phyloP scores from a whole-genome alignment of 805 yeast species.

The Wickerhamomyces chaumierensis region DNA sequence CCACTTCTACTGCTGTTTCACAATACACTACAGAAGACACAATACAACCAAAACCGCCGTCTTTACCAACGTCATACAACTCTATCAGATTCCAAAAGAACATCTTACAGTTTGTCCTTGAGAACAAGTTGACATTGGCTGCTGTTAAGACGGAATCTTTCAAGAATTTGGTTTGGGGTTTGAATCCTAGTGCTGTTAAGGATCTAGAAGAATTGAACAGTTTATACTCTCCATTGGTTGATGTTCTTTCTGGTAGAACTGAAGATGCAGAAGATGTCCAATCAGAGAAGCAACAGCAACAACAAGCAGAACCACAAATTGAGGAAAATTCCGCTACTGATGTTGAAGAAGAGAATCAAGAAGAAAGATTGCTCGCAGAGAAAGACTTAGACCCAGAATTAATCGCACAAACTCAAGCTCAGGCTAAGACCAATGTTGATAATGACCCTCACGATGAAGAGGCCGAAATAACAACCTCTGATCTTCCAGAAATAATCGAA shows the following conservation, averaged over 20 bases:
- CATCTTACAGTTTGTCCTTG: constrained; percentile 36
- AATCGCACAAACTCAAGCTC: not conserved
- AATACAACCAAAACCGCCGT: no score
- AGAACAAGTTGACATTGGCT: constrained; percentile 37
- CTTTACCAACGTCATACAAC: constrained; percentile 27
- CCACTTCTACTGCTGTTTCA: no score
- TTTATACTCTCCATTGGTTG: constrained; percentile 32
- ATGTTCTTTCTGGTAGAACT: constrained; percentile 18
- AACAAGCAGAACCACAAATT: not conserved
- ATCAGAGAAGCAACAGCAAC: not conserved
- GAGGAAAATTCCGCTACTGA: not conserved
- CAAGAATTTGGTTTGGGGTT: constrained; percentile 38
- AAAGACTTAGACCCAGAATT: not conserved
- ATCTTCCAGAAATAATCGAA: no score
- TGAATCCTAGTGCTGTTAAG: constrained; percentile 33
- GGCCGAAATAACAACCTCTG: no score
- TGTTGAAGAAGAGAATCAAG: not conserved
- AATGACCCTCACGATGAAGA: not conserved
- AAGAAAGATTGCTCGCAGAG: not conserved
- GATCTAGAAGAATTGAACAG: constrained; percentile 37
- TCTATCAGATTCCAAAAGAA: constrained; percentile 38
- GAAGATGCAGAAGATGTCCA: no score
- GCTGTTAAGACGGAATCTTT: constrained; percentile 39
- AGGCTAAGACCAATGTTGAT: not conserved
- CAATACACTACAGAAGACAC: no score